Conservation (phyloP, 768 basidiomycete genomes). For the Boletus vermiculosoides region DNA sequence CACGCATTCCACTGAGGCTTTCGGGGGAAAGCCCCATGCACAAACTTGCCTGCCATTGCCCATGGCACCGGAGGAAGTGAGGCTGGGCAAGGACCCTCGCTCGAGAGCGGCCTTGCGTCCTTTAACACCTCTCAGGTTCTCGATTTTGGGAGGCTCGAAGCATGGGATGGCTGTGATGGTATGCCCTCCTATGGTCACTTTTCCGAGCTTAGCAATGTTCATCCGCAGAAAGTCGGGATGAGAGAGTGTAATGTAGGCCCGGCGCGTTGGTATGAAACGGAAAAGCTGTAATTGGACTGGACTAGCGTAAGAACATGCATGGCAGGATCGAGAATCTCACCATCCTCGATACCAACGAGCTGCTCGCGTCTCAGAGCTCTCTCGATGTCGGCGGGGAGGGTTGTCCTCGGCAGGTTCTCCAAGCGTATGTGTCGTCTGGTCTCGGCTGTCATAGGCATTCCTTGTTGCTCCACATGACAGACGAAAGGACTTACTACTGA, state of each 20-base stretch:
- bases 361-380: conserved; percentile 41
- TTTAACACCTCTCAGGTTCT: conserved; percentile 37
- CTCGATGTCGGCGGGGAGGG: conserved; percentile 55
- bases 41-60: conserved; percentile 55
- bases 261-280: conserved; percentile 57
- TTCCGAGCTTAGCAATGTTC: conserved; percentile 43
- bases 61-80: conserved; percentile 53
- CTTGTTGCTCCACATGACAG: background rate
- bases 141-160: conserved; percentile 23
- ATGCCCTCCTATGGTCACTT: conserved; percentile 46
- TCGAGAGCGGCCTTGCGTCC: conserved; percentile 41
- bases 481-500: conserved; percentile 15
- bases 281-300: conserved; percentile 60
- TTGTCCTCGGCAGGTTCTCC: conserved; percentile 48
- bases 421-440: conserved; percentile 45
- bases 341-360: conserved; percentile 46
- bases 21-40: conserved; percentile 61
- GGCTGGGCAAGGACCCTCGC: conserved; percentile 35
- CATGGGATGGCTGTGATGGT: conserved; percentile 38
- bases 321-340: conserved; percentile 14
- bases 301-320: conserved; percentile 9
- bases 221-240: conserved; percentile 43
- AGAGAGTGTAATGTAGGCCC: conserved; percentile 56
- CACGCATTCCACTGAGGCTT: conserved; percentile 35
- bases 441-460: conserved; percentile 17